Base-by-base conservation (phyloP, 2,329 filamentous ascomycete genomes). In the Zarea fungicola region DNA sequence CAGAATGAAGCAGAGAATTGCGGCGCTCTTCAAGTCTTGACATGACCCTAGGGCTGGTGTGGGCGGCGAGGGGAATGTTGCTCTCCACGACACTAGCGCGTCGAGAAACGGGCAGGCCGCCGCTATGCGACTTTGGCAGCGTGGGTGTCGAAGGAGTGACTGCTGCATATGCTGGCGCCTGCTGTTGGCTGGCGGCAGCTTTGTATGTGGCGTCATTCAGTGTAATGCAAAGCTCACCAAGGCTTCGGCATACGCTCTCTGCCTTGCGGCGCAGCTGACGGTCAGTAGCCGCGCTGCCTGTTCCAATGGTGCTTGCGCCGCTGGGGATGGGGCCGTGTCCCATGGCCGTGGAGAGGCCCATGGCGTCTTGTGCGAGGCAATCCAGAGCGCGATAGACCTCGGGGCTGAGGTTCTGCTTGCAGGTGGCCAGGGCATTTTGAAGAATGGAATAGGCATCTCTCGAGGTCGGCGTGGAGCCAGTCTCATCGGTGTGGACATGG, bases 191-290 rank as follows among this genome's bases (percentile, higher is more conserved):
- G 31, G 44, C 28, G n/a, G 14, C 28, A 28, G 26, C 49, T 39
- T 68, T 67, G 2, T 63, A 60, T 4, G 62, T 63, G 34, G 63
- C 64, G 54, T 88, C 86, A 25, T 84, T 83, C 47, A 99, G 72
- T 1, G 90, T 87, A 49, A 99, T 79, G 62, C 89, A 96, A 6
- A 99, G 75, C 65, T 99, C 93, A 0, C 92, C 97, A 55, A 99
- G 71, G 60, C 87, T 93, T 47, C 92, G 85, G 64, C 93, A 97
- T 62, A 99, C 83, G 61, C 87, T 90, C 62, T 99, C 92, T 23
- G 89, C 89, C 66, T 96, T 96, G 54, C 92, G 83, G 42, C 90
- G 83, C 14, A 96, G 75, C 62, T 95, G 89, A 43, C 93, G 82
- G 63, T 99, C 92, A 1, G 87, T 84, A 10, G 83, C 68, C 1